phyloP scores from a whole-genome alignment of 2,329 filamentous ascomycete genomes.

The Aspergillus ruber region DNA sequence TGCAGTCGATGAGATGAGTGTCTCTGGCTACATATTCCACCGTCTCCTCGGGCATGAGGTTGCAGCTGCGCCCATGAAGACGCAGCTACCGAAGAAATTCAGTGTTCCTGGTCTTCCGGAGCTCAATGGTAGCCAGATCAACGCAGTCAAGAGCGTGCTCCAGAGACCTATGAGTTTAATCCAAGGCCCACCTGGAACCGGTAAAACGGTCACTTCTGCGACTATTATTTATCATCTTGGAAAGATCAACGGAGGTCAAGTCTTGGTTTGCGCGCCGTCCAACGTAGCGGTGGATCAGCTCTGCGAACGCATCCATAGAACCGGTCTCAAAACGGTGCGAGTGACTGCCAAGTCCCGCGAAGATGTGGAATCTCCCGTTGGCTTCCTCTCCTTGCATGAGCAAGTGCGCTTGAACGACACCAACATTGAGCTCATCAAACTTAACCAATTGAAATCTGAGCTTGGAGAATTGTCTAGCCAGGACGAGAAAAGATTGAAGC shows the following conservation, averaged over 20 bases:
- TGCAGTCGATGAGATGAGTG: slow-evolving; percentile 94
- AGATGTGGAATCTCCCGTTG: slow-evolving; percentile 97
- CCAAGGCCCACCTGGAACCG: slow-evolving; percentile 92
- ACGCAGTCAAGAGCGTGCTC: slow-evolving; percentile 89
- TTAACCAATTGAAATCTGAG: slow-evolving; percentile 87
- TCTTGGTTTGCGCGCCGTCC: slow-evolving; percentile 92
- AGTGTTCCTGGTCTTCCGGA: slow-evolving; percentile 90
- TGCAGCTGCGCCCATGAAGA: slow-evolving; percentile 89
- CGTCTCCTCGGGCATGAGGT: slow-evolving; percentile 93
- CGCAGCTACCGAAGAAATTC: slow-evolving; percentile 91
- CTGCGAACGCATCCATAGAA: slow-evolving; percentile 91
- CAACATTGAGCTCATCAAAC: slow-evolving; percentile 85
- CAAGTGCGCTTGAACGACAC: slow-evolving; percentile 97
- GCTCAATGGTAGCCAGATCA: slow-evolving; percentile 91
- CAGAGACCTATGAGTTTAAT: slow-evolving; percentile 93
- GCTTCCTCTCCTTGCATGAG: slow-evolving; percentile 89
- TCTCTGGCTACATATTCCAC: slow-evolving; percentile 98
- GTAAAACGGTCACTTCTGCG: slow-evolving; percentile 96
- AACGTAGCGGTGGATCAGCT: slow-evolving; percentile 98
- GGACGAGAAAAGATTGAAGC: slow-evolving; percentile 98
- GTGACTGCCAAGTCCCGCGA: slow-evolving; percentile 98
- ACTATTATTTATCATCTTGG: slow-evolving; percentile 98
- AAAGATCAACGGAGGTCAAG: slow-evolving; percentile 90
- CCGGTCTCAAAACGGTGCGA: slow-evolving; percentile 91
- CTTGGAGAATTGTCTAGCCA: slow-evolving; percentile 86